Conservation (phyloP, 2,329 filamentous ascomycete species). For the Chrysoporthe austroafricana region DNA sequence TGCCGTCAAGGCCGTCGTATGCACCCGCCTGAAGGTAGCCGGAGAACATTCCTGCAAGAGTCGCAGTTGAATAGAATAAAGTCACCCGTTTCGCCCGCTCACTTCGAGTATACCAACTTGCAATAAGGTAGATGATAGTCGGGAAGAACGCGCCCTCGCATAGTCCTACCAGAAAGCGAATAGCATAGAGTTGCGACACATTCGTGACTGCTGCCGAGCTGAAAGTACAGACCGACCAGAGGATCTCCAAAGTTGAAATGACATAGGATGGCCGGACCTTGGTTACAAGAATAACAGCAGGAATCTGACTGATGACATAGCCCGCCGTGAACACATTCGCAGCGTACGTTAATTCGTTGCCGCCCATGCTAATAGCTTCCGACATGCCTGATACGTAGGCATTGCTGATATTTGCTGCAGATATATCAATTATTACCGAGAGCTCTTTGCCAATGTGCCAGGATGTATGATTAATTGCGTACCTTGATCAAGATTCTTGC, state of each 20-base stretch:
- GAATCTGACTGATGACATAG: constrained; percentile 25
- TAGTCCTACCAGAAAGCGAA: constrained; percentile 25
- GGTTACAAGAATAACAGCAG: constrained; percentile 27
- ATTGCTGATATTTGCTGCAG: constrained; percentile 24
- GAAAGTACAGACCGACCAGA: constrained; percentile 27
- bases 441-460: background rate
- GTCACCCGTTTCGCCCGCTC: constrained; percentile 26
- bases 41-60: constrained; percentile 51
- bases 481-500: constrained; percentile 27
- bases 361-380: constrained; percentile 26
- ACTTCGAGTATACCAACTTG: constrained; percentile 26
- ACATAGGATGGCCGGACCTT: constrained; percentile 25
- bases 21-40: constrained; percentile 55
- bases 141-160: constrained; percentile 30
- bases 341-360: constrained; percentile 24
- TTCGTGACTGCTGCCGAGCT: constrained; percentile 28
- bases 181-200: constrained; percentile 25
- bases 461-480: background rate
- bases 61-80: constrained; percentile 26
- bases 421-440: background rate
- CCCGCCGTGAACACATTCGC: constrained; percentile 28
- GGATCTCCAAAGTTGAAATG: constrained; percentile 24
- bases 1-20: constrained; percentile 52
- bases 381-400: constrained; percentile 29
- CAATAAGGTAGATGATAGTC: constrained; percentile 27